These are phyloP conservation scores for Rhododendron ovatum DNA, from an alignment of 148 eudicot genomes.

Conservation along the genomic window DNA sequence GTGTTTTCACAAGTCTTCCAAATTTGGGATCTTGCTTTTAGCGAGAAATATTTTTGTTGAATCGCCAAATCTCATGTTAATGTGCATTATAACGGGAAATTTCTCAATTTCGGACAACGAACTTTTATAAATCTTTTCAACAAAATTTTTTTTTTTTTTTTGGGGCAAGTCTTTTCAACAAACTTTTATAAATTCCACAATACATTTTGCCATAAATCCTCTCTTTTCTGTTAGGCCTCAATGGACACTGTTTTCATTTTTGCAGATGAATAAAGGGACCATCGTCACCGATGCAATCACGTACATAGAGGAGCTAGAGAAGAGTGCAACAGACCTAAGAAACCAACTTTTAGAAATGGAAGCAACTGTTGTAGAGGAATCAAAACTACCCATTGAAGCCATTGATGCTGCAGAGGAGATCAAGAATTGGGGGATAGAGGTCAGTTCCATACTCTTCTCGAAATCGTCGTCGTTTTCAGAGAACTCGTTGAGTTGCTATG, in stretches of 20 bases:
- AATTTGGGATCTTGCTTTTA: not conserved
- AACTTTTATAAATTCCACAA: not conserved
- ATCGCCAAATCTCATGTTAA: not conserved
- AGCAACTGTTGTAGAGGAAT: conserved; percentile 29
- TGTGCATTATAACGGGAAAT: not conserved
- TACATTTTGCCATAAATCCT: not conserved
- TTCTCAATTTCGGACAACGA: not conserved
- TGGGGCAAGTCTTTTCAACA: too few species aligned
- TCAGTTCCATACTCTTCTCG: not conserved
- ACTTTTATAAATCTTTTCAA: not conserved
- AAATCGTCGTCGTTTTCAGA: not conserved
- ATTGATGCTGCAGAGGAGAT: conserved; percentile 29
- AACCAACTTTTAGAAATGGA: conserved; percentile 56
- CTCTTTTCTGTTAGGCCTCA: not conserved
- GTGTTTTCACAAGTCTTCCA: not conserved
- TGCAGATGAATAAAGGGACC: conserved; percentile 73
- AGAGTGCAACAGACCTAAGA: conserved; percentile 39
- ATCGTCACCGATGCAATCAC: conserved; percentile 72
- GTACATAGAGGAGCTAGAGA: conserved; percentile 62
- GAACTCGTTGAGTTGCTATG: not conserved
- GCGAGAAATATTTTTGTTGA: not conserved
- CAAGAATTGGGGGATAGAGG: conserved; percentile 54
- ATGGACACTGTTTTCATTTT: not conserved
- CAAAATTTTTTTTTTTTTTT: not conserved
- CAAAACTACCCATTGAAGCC: not conserved